These are phyloP conservation scores for Clitopilus hobsonii DNA, from an alignment of 768 basidiomycete genomes.

Conservation along the genomic window DNA sequence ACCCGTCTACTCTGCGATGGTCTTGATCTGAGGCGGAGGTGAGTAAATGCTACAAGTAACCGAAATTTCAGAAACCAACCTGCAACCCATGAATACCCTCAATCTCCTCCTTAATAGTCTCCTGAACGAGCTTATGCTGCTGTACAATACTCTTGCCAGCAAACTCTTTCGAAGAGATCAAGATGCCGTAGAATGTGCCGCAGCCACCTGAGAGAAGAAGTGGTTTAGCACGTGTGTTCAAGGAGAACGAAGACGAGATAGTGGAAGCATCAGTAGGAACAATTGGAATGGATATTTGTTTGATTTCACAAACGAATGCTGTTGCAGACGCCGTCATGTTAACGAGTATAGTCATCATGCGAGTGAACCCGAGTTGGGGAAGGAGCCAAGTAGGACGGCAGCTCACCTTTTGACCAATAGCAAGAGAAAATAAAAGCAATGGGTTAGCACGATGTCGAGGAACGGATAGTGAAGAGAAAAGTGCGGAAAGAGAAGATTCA, in stretches of 20 bases:
- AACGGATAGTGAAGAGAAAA: not conserved
- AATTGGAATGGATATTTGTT: not conserved
- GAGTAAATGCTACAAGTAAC: no score
- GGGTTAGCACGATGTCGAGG: not conserved
- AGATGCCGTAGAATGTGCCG: constrained; percentile 94
- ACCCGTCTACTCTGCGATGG: constrained; percentile 13
- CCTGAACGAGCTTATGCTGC: constrained; percentile 89
- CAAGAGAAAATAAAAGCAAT: no score
- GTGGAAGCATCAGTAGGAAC: not conserved
- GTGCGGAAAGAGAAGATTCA: not conserved
- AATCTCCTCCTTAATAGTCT: constrained; percentile 84
- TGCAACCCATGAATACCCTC: constrained; percentile 91
- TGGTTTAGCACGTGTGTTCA: not conserved
- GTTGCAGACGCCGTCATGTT: not conserved
- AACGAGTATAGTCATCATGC: not conserved
- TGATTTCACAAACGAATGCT: not conserved
- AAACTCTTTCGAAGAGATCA: constrained; percentile 81
- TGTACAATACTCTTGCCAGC: constrained; percentile 83
- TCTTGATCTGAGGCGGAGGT: constrained; percentile 29
- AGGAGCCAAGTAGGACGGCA: no score
- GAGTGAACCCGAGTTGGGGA: no score
- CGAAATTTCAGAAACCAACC: no score
- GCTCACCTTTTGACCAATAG: no score
- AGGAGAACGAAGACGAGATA: not conserved
- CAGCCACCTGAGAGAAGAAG: constrained; percentile 70